Base-by-base conservation (phyloP, 2,329 filamentous ascomycete genomes). In the Fusarium nanum region DNA sequence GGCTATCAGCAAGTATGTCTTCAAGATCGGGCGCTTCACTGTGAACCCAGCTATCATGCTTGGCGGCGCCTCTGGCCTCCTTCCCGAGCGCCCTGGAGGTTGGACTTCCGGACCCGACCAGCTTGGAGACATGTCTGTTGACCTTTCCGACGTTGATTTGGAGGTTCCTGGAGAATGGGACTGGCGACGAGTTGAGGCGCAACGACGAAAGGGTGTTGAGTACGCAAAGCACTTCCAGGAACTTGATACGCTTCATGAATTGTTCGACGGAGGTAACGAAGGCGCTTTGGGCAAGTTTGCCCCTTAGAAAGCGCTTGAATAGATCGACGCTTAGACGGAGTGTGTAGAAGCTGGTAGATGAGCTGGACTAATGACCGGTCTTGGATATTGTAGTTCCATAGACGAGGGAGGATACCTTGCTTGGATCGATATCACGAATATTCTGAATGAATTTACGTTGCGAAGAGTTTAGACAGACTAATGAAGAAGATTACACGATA, bases 11-110 rank as follows among this genome's bases (percentile, higher is more conserved):
- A 94, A 94, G 82, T 95, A 95, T 78, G 92, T 95, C 42, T 90
- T 93, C 78, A 95, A 95, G 83, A 85, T 93, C 59, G 92, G 91
- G 2, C 85, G 95, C 25, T 84, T 96, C 75, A 98, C 95, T 0
- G 88, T 98, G 6, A 89, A 94, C 70, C 94, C 96, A 0, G 91
- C 94, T 72, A 85, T 92, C 48, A 84, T 95, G 10, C 84, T 98
- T 27, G 84, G 87, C 45, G 87, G 90, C 37, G 68, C 65, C 23
- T 91, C 91, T 52, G 89, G 90, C 3, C 83, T 98, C 77, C 82
- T 98, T 53, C 96, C 96, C 0, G 82, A 86, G 60, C 86, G 90
- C 49, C 93, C 93, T 0, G 89, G 87, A 13, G 91, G 90, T 23
- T 91, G 89, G 89, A 81, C 81, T 9, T 76, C 81, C 55, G 83